Conservation (phyloP, 805 yeast genomes). For the Nakazawaea molendinolei region DNA sequence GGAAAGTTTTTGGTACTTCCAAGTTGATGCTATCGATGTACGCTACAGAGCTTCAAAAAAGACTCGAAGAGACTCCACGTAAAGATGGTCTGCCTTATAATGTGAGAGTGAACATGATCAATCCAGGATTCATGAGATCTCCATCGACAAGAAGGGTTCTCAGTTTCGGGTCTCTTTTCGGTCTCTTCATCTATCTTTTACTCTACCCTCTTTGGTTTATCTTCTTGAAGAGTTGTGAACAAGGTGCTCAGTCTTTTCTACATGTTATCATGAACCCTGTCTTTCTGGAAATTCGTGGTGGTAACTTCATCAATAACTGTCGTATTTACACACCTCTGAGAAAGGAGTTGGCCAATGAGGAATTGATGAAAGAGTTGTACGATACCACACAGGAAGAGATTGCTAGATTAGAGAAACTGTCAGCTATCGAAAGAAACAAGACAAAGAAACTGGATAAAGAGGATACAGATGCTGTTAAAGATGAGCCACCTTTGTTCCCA, state of each 20-base stretch:
- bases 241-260: conserved; percentile 76
- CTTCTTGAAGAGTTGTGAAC: conserved; percentile 62
- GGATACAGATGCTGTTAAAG: neutral
- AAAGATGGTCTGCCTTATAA: conserved; percentile 68
- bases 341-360: conserved; percentile 55
- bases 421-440: conserved; percentile 60
- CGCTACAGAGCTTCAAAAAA: conserved; percentile 72
- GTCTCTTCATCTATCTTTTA: conserved; percentile 51
- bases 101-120: conserved; percentile 66
- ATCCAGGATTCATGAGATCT: conserved; percentile 90
- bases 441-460: conserved; percentile 2
- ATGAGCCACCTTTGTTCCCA: conserved; percentile 13
- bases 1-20: conserved; percentile 75
- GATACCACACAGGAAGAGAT: conserved; percentile 56
- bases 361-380: conserved; percentile 52
- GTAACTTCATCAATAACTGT: conserved; percentile 72
- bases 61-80: conserved; percentile 51
- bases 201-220: conserved; percentile 81
- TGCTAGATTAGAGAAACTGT: conserved; percentile 54
- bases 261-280: conserved; percentile 71
- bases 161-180: conserved; percentile 65
- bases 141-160: conserved; percentile 76
- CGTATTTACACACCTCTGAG: conserved; percentile 46
- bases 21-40: conserved; percentile 71
- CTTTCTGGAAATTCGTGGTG: conserved; percentile 54